phyloP scores from a whole-genome alignment of 805 yeast species.

The Kurtzmaniella fragi region DNA sequence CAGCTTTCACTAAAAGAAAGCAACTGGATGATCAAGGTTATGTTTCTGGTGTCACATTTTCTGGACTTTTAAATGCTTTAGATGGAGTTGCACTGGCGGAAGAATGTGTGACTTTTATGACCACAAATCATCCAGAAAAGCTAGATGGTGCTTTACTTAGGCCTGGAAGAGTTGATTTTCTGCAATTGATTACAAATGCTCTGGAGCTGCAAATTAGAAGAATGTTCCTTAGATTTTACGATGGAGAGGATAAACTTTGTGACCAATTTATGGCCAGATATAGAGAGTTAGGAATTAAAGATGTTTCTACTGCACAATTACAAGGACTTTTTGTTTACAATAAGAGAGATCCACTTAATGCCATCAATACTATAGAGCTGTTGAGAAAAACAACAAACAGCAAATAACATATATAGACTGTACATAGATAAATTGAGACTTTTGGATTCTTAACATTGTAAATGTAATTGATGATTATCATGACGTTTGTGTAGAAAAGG shows the following conservation, averaged over 20 bases:
- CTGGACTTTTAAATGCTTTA: constrained; percentile 87
- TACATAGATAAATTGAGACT: constrained; percentile 9
- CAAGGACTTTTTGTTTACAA: constrained; percentile 94
- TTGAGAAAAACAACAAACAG: constrained; percentile 22
- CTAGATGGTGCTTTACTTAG: constrained; percentile 89
- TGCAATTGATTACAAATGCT: constrained; percentile 83
- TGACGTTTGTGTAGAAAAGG: not conserved
- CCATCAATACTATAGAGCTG: constrained; percentile 59
- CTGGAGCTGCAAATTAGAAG: constrained; percentile 67
- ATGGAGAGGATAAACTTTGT: constrained; percentile 49
- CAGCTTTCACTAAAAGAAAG: constrained; percentile 78
- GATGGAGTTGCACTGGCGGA: constrained; percentile 98
- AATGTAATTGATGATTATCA: not conserved
- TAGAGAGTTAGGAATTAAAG: constrained; percentile 37
- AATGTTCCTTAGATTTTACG: constrained; percentile 89
- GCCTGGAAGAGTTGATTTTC: constrained; percentile 91
- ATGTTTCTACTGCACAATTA: constrained; percentile 85
- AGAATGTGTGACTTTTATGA: constrained; percentile 95
- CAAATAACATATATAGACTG: constrained; percentile 7
- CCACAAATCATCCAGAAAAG: constrained; percentile 94
- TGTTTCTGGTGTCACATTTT: constrained; percentile 86
- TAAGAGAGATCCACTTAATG: constrained; percentile 75
- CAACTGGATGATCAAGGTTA: constrained; percentile 76
- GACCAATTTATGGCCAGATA: constrained; percentile 46
- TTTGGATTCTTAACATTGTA: not conserved